Evolutionary conservation across 345 rosid genomes (phyloP), one percentile per base, ranked within the genome.

Genomic region (Ailanthus altissimus): DNA sequence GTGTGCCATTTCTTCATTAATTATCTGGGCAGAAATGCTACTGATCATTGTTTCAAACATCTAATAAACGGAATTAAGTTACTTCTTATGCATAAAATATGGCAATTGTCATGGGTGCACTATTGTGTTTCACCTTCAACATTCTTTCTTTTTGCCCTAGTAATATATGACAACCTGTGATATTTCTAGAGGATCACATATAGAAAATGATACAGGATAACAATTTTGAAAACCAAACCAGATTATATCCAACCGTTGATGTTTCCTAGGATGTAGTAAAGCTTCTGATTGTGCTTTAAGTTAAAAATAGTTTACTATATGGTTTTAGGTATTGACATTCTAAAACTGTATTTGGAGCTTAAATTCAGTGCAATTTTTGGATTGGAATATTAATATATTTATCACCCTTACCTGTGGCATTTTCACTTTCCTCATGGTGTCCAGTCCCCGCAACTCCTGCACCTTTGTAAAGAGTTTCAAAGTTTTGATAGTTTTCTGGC

Each of bases 241-340:
- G 43, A 32, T 51, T 40, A 11, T 32, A 32, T 26, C 45, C 38
- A 45, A 20, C 28, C 3, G 5, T 28, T 69, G 58, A 4, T 69
- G 15, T 49, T 70, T 36, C 59, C 59, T 47, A 68, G 43, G 57
- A 68, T 68, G 58, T 68, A 49, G 26, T 51, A 50, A 49, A 49
- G 73, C 43, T 49, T n/a, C 32, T 12, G 20, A 57, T 36, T 38
- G 63, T n/a, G 43, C 54, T 40, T 38, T 4, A 10, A 71, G 75
- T 56, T 54, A 5, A 43, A 6, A 54, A 10, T 53, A 14, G 46
- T 36, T n/a, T 70, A 38, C 61, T 2, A 8, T 56, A 14, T 14
- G 20, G 40, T 38, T 46, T 54, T 54, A n/a, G 2, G 11, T 51
- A 14, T 51, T 68, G 8, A 51, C 26, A 70, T 51, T 3, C 73